Base-by-base conservation (phyloP, 331 rosid species). In the Pyrus hybrid region DNA sequence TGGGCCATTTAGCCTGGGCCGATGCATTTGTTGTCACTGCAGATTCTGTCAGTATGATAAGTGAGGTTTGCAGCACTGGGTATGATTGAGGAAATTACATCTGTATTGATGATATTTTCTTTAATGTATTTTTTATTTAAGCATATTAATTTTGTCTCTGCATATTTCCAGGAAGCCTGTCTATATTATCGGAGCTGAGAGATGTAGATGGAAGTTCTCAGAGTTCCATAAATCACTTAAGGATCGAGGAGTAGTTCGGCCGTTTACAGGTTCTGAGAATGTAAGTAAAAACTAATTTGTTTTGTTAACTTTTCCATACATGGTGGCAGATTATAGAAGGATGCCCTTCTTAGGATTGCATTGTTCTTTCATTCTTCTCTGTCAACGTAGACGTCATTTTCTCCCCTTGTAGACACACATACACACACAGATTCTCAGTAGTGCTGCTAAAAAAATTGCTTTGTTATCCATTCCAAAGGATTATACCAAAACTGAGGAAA, bases 31-130 rank as follows among this genome's bases (percentile, higher is more conserved):
- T 90, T 80, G 85, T 94, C 80, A 90, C 99, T 7, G 96, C 97
- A 76, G 99, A 94, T 84, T 94, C 99, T n/a, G 86, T 94, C 74
- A 92, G 92, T 78, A 80, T 82, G 92, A 92, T 89, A 71, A 94
- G 97, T 35, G 99, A 94, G 82, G 97, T 83, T 82, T 94, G 97
- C 92, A 90, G 97, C 88, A 92, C 99, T 8, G 99, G 99, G 99
- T 94, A 94, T 71, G 90, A 57, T 49, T 74, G 47, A 47, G 60
- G 77, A 68, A 68, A 71, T 77, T 72, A 68, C 80, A 26, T 73
- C 54, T 71, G 54, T 62, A 35, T 72, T 63, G 30, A 71, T 47
- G 8, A 68, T 43, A 37, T 29, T 69, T 75, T 16, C 49, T 32
- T 68, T 37, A 4, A 7, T 35, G 43, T 47, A 68, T 30, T 25